Base-by-base conservation (phyloP, 805 yeast genomes). In the Pichia phayaonensis region DNA sequence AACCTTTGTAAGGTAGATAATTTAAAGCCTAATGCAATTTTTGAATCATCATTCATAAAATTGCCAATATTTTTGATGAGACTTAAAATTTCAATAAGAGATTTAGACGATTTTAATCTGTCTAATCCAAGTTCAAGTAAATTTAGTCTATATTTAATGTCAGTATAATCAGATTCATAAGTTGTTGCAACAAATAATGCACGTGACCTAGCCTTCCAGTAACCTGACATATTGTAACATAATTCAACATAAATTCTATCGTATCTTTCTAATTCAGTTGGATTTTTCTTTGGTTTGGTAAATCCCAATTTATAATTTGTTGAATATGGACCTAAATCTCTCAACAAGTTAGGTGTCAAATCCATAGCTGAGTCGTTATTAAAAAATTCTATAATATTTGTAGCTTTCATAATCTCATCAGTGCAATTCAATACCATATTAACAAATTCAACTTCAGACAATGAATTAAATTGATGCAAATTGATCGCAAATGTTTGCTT, bases 401-500 rank as follows among this genome's bases (percentile, higher is more conserved):
- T 61, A 53, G 81, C 84, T 4, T 68, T 68, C 11, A 80, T 59
- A 7, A 85, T 69, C 11, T 74, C 75, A 27, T 68, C 65, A 52
- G 83, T 88, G 69, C 95, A 86, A 34, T 69, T 61, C 51, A 86
- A 70, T 2, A 85, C 79, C 59, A 75, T 77, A 4, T 56, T 48
- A 2, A 83, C 72, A 51, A 86, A 70, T 41, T 79, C 81, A 24
- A 73, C 78, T 42, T 77, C 89, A 3, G 76, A 60, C 34, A 75
- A 60, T 29, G 66, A 65, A 20, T 80, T 76, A 62, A 78, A 85
- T 60, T 77, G 72, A 59, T 86, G 90, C 49, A 86, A 70, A 60
- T 86, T 86, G 58, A 86, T 86, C 40, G 89, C 89, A 66, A 86
- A 84, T 60, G 85, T 90, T 59, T 86, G 94, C 2, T 87, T 83